These are phyloP conservation scores for Backusella australiensis DNA, from an alignment of 192 early-diverging fungal genomes.

Conservation along the genomic window DNA sequence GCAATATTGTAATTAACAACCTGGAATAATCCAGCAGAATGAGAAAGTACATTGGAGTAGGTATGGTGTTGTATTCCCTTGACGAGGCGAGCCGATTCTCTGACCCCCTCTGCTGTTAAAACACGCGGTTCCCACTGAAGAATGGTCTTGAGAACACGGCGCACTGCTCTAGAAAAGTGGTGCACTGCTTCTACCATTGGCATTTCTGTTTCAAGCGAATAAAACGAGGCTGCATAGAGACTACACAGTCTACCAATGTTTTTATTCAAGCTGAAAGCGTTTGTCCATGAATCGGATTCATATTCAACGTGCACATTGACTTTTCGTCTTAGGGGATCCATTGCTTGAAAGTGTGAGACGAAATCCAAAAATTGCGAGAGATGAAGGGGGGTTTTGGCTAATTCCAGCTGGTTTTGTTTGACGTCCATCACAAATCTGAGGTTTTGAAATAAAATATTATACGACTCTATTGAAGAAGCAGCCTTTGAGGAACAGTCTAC, in stretches of 20 bases:
- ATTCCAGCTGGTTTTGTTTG: slow-evolving; percentile 55
- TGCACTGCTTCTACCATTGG: not conserved
- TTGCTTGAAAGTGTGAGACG: slow-evolving; percentile 85
- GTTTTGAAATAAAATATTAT: slow-evolving; percentile 81
- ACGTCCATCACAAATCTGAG: slow-evolving; percentile 68
- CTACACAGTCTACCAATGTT: slow-evolving; percentile 75
- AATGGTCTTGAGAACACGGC: slow-evolving; percentile 12
- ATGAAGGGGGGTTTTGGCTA: slow-evolving; percentile 54
- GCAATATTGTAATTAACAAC: slow-evolving; percentile 60
- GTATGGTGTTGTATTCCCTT: slow-evolving; percentile 18
- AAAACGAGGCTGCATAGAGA: slow-evolving; percentile 66
- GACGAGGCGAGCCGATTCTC: not conserved
- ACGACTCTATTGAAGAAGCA: slow-evolving; percentile 61
- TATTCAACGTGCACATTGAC: slow-evolving; percentile 85
- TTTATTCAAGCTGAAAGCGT: slow-evolving; percentile 82
- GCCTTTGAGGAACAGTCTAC: slow-evolving; percentile 67
- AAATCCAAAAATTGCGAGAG: slow-evolving; percentile 75
- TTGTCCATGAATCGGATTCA: slow-evolving; percentile 87
- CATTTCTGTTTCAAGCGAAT: not conserved
- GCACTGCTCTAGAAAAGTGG: slow-evolving; percentile 15
- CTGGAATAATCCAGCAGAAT: slow-evolving; percentile 36
- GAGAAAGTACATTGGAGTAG: slow-evolving; percentile 40
- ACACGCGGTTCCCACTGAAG: slow-evolving; percentile 10
- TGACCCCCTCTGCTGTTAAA: not conserved
- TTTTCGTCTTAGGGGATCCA: slow-evolving; percentile 85